Base-by-base conservation (phyloP, 306 rosid species). In the Prunus padus region DNA sequence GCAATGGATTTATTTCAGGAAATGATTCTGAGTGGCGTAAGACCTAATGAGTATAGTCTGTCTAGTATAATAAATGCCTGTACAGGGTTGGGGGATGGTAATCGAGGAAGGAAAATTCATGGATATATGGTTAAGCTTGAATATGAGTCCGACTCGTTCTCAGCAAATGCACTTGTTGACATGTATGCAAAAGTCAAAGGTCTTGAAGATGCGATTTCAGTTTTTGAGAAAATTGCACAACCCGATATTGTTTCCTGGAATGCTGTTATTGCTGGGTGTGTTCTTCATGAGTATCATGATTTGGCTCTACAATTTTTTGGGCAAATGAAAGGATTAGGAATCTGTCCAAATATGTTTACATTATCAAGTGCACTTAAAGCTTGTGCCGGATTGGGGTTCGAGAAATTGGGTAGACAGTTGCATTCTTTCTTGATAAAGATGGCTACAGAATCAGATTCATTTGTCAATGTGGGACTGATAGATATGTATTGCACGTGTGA, bases 221-320 rank as follows among this genome's bases (percentile, higher is more conserved):
- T 82, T 68, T 94, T 94, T 80, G 70, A 74, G 69, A 89, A 86
- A 77, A 91, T 91, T 63, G 59, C 22, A 26, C 79, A 74, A 64
- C 96, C 93, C 2, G 95, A 90, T 84, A 86, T 89, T 65, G 89
- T 94, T 75, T 90, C 96, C 59, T 94, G 98, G 97, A 94, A 94
- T 86, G 94, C 96, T 67, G 84, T 88, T 64, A 84, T 94, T 76
- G 96, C 93, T 40, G 95, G 98, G 54, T 94, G 98, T 86, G 93
- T 94, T 82, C 68, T 57, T 57, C 68, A 73, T 45, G 89, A 84
- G 72, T 67, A 72, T 77, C 79, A 88, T 85, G 89, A 70, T 74
- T 76, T 55, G 78, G 92, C 91, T 72, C 81, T 91, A 77, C 67
- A 26, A 11, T 76, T 87, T 61, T 83, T 91, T 56, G 73, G 52